Evolutionary conservation across 495 filamentous ascomycete genomes (phyloP).

Genomic region (Hapsidospora chrysogenum): DNA sequence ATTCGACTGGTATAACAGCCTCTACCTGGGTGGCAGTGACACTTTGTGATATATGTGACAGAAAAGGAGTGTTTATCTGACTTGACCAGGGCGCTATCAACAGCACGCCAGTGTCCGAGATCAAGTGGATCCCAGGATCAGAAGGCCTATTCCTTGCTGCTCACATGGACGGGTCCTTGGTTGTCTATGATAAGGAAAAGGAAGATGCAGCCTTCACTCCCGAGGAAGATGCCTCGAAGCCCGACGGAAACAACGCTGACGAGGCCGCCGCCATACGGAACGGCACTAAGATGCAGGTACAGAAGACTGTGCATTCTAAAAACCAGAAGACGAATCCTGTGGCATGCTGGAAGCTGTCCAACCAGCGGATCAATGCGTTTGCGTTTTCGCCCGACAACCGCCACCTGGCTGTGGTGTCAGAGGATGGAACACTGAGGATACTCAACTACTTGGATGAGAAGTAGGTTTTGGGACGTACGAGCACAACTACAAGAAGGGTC

Average conservation of each 20-base stretch:
- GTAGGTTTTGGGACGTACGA: conserved; percentile 27
- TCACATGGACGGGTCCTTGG: conserved; percentile 81
- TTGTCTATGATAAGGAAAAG: conserved; percentile 98
- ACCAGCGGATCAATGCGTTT: conserved; percentile 75
- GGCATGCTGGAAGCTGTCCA: conserved; percentile 77
- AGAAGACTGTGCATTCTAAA: conserved; percentile 79
- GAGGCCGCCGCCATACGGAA: conserved; percentile 13
- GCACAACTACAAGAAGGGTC: conserved; percentile 5
- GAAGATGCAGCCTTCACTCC: conserved; percentile 56
- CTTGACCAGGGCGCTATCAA: conserved; percentile 60
- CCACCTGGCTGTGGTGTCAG: conserved; percentile 81
- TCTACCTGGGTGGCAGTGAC: no score
- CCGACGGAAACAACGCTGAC: conserved; percentile 23
- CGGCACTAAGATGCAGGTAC: conserved; percentile 34
- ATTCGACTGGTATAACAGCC: no score
- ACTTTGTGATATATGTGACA: no score
- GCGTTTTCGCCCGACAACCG: conserved; percentile 74
- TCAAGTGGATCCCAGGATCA: conserved; percentile 87
- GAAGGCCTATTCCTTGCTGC: conserved; percentile 86
- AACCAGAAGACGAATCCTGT: conserved; percentile 92
- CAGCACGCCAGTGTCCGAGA: conserved; percentile 64
- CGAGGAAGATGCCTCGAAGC: conserved; percentile 23
- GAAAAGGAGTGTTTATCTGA: not conserved
- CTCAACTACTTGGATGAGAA: conserved; percentile 85
- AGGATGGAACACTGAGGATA: conserved; percentile 77